Evolutionary conservation across 2,329 filamentous ascomycete species (phyloP).

Genomic region (Sclerotinia spermophila): DNA sequence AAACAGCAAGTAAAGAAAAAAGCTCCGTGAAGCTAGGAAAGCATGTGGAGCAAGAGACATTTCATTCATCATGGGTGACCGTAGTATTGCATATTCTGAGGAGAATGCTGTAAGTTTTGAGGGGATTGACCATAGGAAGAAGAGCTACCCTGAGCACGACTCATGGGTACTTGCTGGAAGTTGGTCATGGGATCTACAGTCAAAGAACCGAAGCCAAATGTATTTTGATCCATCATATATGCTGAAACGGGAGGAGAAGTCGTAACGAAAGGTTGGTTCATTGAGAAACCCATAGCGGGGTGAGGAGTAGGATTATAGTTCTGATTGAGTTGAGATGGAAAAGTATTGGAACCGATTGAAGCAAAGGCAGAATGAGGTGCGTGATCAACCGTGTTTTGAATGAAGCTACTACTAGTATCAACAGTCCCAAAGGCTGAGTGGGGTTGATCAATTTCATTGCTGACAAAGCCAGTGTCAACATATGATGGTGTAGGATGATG

Average conservation of each 20-base stretch:
- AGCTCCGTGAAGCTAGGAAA: not conserved
- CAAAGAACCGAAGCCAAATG: constrained; percentile 28
- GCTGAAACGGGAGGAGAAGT: constrained; percentile 27
- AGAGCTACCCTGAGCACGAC: constrained; percentile 28
- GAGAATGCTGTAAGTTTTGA: constrained; percentile 24
- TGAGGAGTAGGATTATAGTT: constrained; percentile 25
- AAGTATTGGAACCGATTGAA: constrained; percentile 25
- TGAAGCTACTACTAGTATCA: constrained; percentile 22
- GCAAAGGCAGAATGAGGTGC: constrained; percentile 23
- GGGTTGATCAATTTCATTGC: constrained; percentile 26
- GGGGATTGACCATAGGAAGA: constrained; percentile 32
- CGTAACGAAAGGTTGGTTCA: constrained; percentile 30
- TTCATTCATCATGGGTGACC: constrained; percentile 23
- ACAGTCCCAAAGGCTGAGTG: constrained; percentile 23
- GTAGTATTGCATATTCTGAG: constrained; percentile 27
- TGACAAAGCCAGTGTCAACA: constrained; percentile 25
- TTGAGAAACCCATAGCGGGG: constrained; percentile 23
- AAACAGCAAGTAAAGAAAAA: not conserved
- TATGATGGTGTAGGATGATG: constrained; percentile 25
- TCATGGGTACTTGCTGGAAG: constrained; percentile 33
- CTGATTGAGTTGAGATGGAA: constrained; percentile 25
- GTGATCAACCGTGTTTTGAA: constrained; percentile 28
- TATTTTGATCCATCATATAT: constrained; percentile 29
- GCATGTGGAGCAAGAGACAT: constrained; percentile 11
- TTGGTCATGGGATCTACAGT: constrained; percentile 22